Base-by-base conservation (phyloP, 345 rosid species). In the Brassica napus region DNA sequence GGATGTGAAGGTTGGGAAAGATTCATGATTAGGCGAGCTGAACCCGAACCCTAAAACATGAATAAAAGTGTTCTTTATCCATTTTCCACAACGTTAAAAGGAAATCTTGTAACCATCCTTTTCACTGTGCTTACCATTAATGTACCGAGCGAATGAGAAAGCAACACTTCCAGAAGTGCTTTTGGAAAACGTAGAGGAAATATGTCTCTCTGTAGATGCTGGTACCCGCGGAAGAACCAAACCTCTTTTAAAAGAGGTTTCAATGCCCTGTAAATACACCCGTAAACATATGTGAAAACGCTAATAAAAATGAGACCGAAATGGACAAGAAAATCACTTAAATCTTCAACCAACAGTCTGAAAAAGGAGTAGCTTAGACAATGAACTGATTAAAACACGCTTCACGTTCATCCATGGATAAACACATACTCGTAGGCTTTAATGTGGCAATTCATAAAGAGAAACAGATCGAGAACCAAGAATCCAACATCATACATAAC, bases 191-290 rank as follows among this genome's bases (percentile, higher is more conserved):
- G 62, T 64, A 68, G 81, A 61, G 32, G 72, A 84, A 76, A 74
- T 76, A 16, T 66, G 81, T 30, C 64, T 83, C 64, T 61, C 77
- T n/a, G 67, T 79, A 71, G 71, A 73, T 57, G 79, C 68, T 61
- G 77, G 58, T 8, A 67, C 28, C 3, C 83, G 81, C 8, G 78
- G 69, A 30, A 80, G 85, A 82, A 77, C 63, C 80, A 81, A 73
- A 81, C 71, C 86, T 74, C 84, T 82, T 30, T 58, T 49, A n/a
- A 83, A 75, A 80, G 83, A 83, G 55, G 77, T 78, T 79, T 81
- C 76, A 84, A 82, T 59, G 16, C 91, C 84, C 92, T 90, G 83
- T n/a, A 79, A 77, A 77, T 12, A 52, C 62, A 30, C 61, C 65
- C 24, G 2, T 58, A 47, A 68, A 73, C 65, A 79, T 60, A 59